These are phyloP conservation scores for Exophiala aquamarina DNA, from an alignment of 2,329 filamentous ascomycete species.

Conservation along the genomic window DNA sequence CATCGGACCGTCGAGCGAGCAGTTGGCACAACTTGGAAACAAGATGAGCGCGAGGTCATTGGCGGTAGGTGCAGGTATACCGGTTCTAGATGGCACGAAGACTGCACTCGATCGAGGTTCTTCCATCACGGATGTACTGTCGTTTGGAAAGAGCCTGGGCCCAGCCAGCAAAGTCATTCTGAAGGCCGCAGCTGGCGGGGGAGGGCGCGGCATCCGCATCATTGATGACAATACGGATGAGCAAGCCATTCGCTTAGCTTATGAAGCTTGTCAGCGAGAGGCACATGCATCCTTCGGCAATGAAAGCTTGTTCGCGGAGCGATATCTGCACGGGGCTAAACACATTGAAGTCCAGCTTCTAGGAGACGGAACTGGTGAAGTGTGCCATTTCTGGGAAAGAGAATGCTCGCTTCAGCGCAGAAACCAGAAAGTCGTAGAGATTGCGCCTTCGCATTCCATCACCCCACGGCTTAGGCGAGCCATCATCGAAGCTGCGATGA, in stretches of 20 bases:
- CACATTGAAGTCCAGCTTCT: conserved; percentile 98
- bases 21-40: conserved; percentile 92
- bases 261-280: conserved; percentile 94
- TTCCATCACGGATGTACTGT: conserved; percentile 87
- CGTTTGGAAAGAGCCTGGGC: conserved; percentile 55
- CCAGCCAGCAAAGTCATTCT: conserved; percentile 78
- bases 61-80: conserved; percentile 88
- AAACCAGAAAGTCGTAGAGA: conserved; percentile 98
- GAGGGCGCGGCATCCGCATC: conserved; percentile 98
- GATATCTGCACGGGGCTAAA: conserved; percentile 97
- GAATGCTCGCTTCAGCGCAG: conserved; percentile 98
- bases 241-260: conserved; percentile 66
- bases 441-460: conserved; percentile 93
- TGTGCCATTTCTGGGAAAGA: conserved; percentile 97
- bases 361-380: conserved; percentile 95
- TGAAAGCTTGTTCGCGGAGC: conserved; percentile 96
- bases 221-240: conserved; percentile 80
- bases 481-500: conserved; percentile 88
- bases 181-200: conserved; percentile 96
- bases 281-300: conserved; percentile 97
- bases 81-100: conserved; percentile 89
- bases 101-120: conserved; percentile 87
- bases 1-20: conserved; percentile 83
- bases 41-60: conserved; percentile 92
- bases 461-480: conserved; percentile 78